Base-by-base conservation (phyloP, 2,329 filamentous ascomycete species). In the Lachnellula cervina region DNA sequence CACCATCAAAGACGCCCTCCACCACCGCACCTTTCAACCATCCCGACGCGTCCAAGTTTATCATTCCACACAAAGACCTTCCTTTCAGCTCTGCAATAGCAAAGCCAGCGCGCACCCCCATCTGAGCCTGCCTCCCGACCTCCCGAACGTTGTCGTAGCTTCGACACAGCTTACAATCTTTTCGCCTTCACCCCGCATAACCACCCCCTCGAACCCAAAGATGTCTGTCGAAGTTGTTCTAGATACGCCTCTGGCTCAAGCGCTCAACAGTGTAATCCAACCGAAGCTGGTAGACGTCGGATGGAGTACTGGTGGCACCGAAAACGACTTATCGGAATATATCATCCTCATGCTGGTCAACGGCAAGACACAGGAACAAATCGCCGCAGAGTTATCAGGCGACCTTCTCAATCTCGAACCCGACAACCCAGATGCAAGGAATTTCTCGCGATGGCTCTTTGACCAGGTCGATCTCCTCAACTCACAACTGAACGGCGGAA, bases 311-410 rank as follows among this genome's bases (percentile, higher is more conserved):
- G 87, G 87, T 64, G 88, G 87, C 59, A 75, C 76, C 54, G 88
- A 90, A 23, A 46, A 25, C 65, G 88, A 90, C 66, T 86, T 87
- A 23, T 89, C 90, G 38, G 94, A 99, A 75, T 99, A 97, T 75
- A 94, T 99, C 64, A 88, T 97, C 57, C 83, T 97, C 61, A 97
- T 97, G 93, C 82, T 99, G 34, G 90, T 90, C 60, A 97, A 97
- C 74, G 90, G 92, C 66, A 97, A 96, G 73, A 91, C 88, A 4
- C 87, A 96, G 70, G 85, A 92, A 50, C 88, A 97, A 70, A 93
- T 99, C 62, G 88, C 91, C 9, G 78, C 83, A 44, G 94, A 99
- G 71, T 83, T 99, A 14, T 88, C 92, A 1, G 88, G 86, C 62
- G 94, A 99, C 66, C 81, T 99, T 43, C 81, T 99, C 2, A 85